Evolutionary conservation across 2,329 filamentous ascomycete species (phyloP), one percentile per base, ranked within the genome.

Genomic region (Plectosphaerella plurivora): DNA sequence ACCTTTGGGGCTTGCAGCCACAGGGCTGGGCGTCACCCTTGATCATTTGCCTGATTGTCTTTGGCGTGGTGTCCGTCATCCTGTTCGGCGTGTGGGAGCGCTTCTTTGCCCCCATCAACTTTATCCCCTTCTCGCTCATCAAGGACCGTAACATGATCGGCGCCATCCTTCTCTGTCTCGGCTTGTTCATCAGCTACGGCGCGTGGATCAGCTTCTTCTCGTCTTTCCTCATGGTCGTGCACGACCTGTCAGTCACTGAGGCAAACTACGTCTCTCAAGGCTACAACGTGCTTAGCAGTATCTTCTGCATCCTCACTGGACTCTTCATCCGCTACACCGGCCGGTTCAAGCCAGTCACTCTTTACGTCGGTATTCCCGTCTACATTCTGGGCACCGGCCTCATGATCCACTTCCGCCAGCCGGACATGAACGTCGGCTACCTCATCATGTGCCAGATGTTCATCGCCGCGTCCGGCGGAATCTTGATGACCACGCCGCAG

Each of bases 401-500:
- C n/a, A 65, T 71, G 64, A 66, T 70, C 51, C 55, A 67, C 54
- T 69, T 70, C 57, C 62, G 67, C 16, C 55, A 59, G 41, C 59
- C 65, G 1, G 59, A 59, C 12, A 55, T 55, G 14, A 50, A 51
- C 44, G 57, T 70, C 22, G 68, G 67, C 2, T 68, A 66, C 55
- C 60, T 66, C 24, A 57, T 70, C 54, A 67, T 71, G 66, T 69
- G 66, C 53, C 63, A 70, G 50, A 62, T 71, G 41, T 66, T 70
- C 57, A 65, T 68, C 49, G 61, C 66, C 15, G 57, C 33, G 22
- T 22, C 44, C 3, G 57, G 80, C 4, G 81, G 81, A 12, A 73
- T 78, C 11, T 70, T 84, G 6, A 77, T 81, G 52, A 79, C 86
- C 46, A 75, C 75, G 49, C 74, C 81, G 52, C 76, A 86, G 59